Percentiles rank a stretch among this genome's conserved stretches.
Evolutionary conservation across 257 asterid genomes (phyloP).

Genomic region (Gentiana dahurica): DNA sequence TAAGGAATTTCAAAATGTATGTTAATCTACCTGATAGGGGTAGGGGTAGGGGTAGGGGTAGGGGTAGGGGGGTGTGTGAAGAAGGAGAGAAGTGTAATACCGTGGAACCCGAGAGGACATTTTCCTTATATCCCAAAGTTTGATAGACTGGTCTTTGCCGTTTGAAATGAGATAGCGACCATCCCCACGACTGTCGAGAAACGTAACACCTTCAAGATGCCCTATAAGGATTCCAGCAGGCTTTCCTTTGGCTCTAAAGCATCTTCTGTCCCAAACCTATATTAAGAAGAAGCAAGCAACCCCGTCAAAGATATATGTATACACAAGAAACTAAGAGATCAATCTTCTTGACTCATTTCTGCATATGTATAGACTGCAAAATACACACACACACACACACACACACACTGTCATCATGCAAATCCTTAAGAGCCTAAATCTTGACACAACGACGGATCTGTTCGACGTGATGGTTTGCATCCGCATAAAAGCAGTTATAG

Average conservation of each 20-base stretch:
- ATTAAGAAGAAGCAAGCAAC: conserved; percentile 6
- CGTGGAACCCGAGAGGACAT: conserved; percentile 50
- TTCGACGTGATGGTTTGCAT: neutral
- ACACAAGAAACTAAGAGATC: neutral
- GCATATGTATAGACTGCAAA: neutral
- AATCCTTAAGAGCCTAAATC: too few species aligned
- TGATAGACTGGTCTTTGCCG: conserved; percentile 81
- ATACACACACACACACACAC: too few species aligned
- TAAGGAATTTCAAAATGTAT: too few species aligned
- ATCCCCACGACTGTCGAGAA: conserved; percentile 74
- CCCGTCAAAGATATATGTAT: conserved; percentile 2
- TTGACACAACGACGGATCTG: too few species aligned
- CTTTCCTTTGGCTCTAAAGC: conserved; percentile 52
- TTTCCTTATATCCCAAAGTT: conserved; percentile 87
- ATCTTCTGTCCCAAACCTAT: conserved; percentile 94
- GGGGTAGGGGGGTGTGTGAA: neutral
- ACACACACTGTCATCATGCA: too few species aligned
- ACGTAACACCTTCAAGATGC: conserved; percentile 83
- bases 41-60: too few species aligned
- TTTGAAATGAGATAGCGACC: conserved; percentile 83
- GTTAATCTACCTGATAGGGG: too few species aligned
- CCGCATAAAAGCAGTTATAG: too few species aligned
- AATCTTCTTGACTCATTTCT: neutral
- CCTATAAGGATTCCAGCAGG: conserved; percentile 76
- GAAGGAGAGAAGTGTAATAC: conserved; percentile 22